These are phyloP conservation scores for Rosa multiflora DNA, from an alignment of 306 rosid genomes.

Conservation along the genomic window DNA sequence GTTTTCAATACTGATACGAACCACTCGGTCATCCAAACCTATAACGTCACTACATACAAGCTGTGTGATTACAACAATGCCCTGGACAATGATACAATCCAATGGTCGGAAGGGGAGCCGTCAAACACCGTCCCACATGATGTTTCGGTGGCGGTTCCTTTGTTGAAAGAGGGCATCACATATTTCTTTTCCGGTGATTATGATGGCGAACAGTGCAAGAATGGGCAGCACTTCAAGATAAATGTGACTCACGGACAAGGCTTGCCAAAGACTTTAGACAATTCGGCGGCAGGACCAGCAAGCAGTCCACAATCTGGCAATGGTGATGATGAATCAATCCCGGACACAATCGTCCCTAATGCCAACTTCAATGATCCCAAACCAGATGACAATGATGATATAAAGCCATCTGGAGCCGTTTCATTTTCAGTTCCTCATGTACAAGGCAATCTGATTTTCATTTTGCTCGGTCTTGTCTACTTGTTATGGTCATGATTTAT, in stretches of 20 bases:
- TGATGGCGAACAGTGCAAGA: too few relatives aligned
- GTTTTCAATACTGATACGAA: too few relatives aligned
- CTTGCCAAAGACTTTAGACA: constrained; percentile 42
- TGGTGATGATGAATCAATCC: constrained; percentile 58
- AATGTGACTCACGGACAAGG: constrained; percentile 78
- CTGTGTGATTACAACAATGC: too few relatives aligned
- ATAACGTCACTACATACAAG: too few relatives aligned
- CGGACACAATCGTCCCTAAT: constrained; percentile 66
- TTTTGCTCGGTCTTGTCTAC: not conserved
- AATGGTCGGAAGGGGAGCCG: too few relatives aligned
- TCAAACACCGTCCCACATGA: too few relatives aligned
- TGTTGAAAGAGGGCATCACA: too few relatives aligned
- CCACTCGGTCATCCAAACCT: too few relatives aligned
- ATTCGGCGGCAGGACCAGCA: constrained; percentile 39
- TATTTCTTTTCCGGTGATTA: too few relatives aligned
- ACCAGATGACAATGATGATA: constrained; percentile 19
- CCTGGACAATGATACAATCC: too few relatives aligned
- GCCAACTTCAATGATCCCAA: constrained; percentile 71
- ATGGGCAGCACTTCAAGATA: constrained; percentile 46
- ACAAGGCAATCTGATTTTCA: not conserved
- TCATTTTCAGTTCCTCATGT: constrained; percentile 20
- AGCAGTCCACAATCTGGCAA: constrained; percentile 50
- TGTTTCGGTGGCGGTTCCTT: too few relatives aligned
- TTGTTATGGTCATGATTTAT: not conserved
- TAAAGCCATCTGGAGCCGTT: constrained; percentile 38